Percentiles rank a stretch among this genome's conserved stretches.
These are phyloP conservation scores for Geosiphon pyriformis DNA, from an alignment of 192 early-diverging fungal genomes.

Conservation along the genomic window DNA sequence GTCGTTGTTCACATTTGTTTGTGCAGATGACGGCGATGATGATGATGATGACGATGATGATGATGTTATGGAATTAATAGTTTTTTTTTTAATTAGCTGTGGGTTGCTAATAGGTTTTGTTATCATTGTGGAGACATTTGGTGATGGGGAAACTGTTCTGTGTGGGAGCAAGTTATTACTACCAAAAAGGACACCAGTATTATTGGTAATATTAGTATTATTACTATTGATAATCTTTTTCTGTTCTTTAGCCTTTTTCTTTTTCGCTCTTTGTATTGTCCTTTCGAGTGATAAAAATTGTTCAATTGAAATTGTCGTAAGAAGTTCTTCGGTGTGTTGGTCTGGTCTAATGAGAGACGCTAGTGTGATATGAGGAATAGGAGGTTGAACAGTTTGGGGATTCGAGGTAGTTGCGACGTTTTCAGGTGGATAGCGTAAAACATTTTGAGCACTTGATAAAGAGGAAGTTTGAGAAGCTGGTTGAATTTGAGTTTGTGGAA, in stretches of 20 bases:
- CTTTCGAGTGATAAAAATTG: constrained; percentile 17
- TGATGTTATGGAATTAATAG: too few relatives aligned
- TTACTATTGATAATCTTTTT: constrained; percentile 2
- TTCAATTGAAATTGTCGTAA: constrained; percentile 7
- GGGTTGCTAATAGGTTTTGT: too few relatives aligned
- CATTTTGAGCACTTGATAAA: neutral
- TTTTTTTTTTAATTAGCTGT: too few relatives aligned
- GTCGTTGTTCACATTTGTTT: neutral
- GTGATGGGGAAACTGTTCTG: too few relatives aligned
- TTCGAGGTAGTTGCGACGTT: too few relatives aligned
- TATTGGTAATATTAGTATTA: neutral
- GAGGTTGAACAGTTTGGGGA: neutral
- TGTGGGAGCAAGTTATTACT: too few relatives aligned
- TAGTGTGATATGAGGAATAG: neutral
- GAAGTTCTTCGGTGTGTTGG: constrained; percentile 14
- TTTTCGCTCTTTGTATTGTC: constrained; percentile 18
- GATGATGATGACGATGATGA: too few relatives aligned
- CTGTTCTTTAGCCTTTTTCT: constrained; percentile 12
- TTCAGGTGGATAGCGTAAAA: neutral
- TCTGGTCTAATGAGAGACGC: constrained; percentile 13
- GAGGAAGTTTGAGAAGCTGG: neutral
- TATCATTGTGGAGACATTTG: constrained; percentile 1
- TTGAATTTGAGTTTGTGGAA: too few relatives aligned
- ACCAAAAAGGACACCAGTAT: neutral
- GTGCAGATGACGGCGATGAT: neutral